Evolutionary conservation across 805 yeast genomes (phyloP), one percentile per base, ranked within the genome.

Genomic region (Barnettozyma pratensis): DNA sequence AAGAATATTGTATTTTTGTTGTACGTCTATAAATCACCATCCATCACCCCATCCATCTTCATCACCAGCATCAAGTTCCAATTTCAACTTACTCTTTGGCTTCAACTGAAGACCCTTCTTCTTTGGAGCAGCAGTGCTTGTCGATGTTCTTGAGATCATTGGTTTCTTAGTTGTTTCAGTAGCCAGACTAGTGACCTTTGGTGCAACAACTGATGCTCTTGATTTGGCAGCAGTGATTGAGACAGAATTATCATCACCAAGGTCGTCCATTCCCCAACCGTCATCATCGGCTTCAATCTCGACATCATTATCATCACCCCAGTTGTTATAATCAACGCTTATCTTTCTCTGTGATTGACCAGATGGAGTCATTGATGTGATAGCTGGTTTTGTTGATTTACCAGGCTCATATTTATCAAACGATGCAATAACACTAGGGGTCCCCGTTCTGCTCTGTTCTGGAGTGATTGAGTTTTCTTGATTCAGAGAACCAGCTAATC

Each of bases 41-140:
- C 73, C 74, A 49, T 70, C 73, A 19, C 73, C 77, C 77, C 77
- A 74, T 0, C 72, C 74, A 41, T 66, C 73, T 11, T 65, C 73
- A 14, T 49, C 54, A 14, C 64, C 69, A 12, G 54, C 54, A 29
- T 63, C 63, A 28, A 71, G 42, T 25, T 66, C 63, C 30, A 72
- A 50, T 36, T 67, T 66, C 8, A 70, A 50, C 53, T 71, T 69
- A 28, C 56, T 55, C 48, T 56, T 61, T 35, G 59, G 54, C 36
- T 58, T 60, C 44, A 61, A 43, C 40, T 59, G 59, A 39, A 61
- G n/a, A 6, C 59, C 63, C 27, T 55, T 58, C 48, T 54, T 58
- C 14, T 49, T 44, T 25, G 49, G 47, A 6, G 36, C 14, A 4
- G 46, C 11, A 28, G 38, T 36, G 11, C 31, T 30, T 19, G 35